phyloP scores from a whole-genome alignment of 129 eudicot species.

The Tanacetum coccineum region DNA sequence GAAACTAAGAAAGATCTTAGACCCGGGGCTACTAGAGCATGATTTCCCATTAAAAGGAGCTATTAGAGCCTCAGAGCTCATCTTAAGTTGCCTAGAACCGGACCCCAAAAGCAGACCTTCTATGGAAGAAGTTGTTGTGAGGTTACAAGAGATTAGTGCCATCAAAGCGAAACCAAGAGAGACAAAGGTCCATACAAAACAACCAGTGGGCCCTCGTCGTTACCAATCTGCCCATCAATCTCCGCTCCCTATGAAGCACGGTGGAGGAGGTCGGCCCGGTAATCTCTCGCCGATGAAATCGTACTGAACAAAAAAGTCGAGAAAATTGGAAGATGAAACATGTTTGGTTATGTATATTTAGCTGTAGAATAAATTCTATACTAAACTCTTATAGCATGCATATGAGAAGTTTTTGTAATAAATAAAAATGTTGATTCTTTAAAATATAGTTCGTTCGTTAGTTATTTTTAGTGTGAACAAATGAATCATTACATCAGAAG shows the following conservation, averaged over 20 bases:
- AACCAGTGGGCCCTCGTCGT: conserved; percentile 12
- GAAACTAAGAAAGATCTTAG: conserved; percentile 54
- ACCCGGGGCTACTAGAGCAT: conserved; percentile 48
- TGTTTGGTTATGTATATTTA: conserved; percentile 17
- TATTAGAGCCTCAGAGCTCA: conserved; percentile 38
- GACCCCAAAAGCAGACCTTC: conserved; percentile 68
- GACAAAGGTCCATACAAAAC: conserved; percentile 13
- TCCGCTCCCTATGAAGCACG: conserved; percentile 16
- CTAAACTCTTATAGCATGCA: neutral
- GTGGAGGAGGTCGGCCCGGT: conserved; percentile 18
- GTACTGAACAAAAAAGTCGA: conserved; percentile 18
- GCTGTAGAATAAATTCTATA: conserved; percentile 10
- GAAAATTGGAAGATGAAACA: neutral
- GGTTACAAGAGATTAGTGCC: conserved; percentile 33
- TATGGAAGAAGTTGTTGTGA: conserved; percentile 44
- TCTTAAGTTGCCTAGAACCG: conserved; percentile 56
- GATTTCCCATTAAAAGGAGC: conserved; percentile 60
- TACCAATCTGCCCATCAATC: conserved; percentile 33
- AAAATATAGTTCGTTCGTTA: too few species aligned
- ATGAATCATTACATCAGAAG: too few species aligned
- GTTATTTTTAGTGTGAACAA: neutral
- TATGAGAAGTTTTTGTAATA: conserved; percentile 13
- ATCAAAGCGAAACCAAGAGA: conserved; percentile 45
- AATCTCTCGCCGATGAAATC: conserved; percentile 25
- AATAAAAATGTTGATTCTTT: neutral